Evolutionary conservation across 2,329 filamentous ascomycete species (phyloP).

Genomic region (Lasiodiplodia sp.): DNA sequence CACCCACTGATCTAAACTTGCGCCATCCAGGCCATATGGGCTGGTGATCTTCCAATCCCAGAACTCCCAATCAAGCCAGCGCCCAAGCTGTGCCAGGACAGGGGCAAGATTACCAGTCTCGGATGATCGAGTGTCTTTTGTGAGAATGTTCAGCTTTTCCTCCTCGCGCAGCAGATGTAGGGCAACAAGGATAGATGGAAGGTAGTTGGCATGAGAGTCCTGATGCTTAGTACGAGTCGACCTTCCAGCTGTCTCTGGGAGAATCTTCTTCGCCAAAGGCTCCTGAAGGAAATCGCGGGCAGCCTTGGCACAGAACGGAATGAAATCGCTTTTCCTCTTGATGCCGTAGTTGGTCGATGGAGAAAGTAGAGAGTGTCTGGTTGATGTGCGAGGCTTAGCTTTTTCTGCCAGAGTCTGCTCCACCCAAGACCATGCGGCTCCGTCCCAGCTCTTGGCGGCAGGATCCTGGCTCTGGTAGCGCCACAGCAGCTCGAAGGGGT

Average conservation of each 20-base stretch:
- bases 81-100: constrained; percentile 78
- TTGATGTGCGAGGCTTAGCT: constrained; percentile 31
- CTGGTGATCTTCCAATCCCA: constrained; percentile 63
- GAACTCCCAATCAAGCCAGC: constrained; percentile 78
- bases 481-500: constrained; percentile 39
- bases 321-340: constrained; percentile 38
- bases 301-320: constrained; percentile 40
- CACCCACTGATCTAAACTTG: constrained; percentile 60
- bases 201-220: constrained; percentile 49
- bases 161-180: constrained; percentile 92
- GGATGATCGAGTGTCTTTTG: constrained; percentile 55
- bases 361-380: constrained; percentile 32
- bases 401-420: constrained; percentile 33
- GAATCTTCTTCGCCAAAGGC: constrained; percentile 41
- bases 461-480: constrained; percentile 37
- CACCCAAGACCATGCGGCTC: constrained; percentile 45
- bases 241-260: constrained; percentile 15
- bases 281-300: constrained; percentile 46
- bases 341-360: constrained; percentile 30
- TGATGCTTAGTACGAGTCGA: constrained; percentile 25
- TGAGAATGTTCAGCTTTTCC: constrained; percentile 75
- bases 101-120: constrained; percentile 67
- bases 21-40: constrained; percentile 69
- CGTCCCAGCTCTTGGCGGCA: constrained; percentile 43
- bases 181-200: constrained; percentile 72